Conservation (phyloP, 768 basidiomycete species). For the Symmetrospora coprosmae region DNA sequence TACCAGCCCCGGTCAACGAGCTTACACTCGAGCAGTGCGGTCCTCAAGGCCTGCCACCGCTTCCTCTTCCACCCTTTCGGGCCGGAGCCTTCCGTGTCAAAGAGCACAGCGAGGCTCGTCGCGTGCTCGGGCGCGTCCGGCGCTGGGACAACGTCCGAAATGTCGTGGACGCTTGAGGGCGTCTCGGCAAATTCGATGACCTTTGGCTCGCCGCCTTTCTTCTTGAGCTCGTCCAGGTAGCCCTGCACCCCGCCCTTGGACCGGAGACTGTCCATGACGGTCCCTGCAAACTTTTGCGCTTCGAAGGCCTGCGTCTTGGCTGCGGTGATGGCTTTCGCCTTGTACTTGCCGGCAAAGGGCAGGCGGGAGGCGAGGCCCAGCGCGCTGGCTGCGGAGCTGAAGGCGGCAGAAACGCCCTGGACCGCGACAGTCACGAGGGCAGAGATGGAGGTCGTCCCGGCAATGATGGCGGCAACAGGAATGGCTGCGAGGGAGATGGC, state of each 20-base stretch:
- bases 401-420: slow-evolving; percentile 7
- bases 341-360: slow-evolving; percentile 5
- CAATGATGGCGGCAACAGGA: neutral
- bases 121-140: too few relatives aligned
- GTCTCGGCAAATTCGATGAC: slow-evolving; percentile 8
- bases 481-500: slow-evolving; percentile 16
- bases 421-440: slow-evolving; percentile 9
- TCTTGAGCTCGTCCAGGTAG: slow-evolving; percentile 6
- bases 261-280: neutral
- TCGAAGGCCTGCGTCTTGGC: slow-evolving; percentile 7
- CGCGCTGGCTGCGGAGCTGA: neutral
- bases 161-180: slow-evolving; percentile 9
- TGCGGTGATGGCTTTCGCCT: neutral
- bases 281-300: slow-evolving; percentile 13
- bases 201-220: slow-evolving; percentile 18
- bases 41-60: neutral
- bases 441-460: slow-evolving; percentile 1
- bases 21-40: slow-evolving; percentile 1
- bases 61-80: slow-evolving; percentile 19
- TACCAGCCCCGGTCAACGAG: slow-evolving; percentile 16
- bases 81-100: slow-evolving; percentile 11
- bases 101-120: slow-evolving; percentile 5
- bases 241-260: slow-evolving; percentile 17
- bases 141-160: too few relatives aligned
- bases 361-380: slow-evolving; percentile 4